A percentile compares a stretch with the other conserved stretches of the same genome.
These are phyloP conservation scores for Trichoderma lentiforme DNA, from an alignment of 2,329 filamentous ascomycete genomes.

Conservation along the genomic window DNA sequence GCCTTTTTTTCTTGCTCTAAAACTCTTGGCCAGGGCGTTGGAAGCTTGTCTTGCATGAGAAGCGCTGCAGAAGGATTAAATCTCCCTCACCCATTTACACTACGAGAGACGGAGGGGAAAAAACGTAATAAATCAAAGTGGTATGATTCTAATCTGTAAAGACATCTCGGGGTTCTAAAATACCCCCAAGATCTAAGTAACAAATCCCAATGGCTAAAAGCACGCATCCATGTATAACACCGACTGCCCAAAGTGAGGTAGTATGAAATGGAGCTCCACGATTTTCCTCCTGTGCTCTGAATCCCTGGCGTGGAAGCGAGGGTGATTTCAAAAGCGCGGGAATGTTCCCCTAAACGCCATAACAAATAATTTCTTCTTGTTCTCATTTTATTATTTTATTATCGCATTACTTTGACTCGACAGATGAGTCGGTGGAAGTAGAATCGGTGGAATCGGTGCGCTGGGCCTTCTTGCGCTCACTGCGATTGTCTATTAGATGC, in stretches of 20 bases:
- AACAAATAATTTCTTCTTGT: too few species aligned
- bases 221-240: background rate
- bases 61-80: background rate
- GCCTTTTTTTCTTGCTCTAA: background rate
- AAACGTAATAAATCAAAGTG: background rate
- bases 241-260: background rate
- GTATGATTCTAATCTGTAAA: background rate
- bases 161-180: background rate
- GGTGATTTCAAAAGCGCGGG: background rate
- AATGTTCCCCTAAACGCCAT: background rate
- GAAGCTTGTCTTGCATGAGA: background rate
- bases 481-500: conserved; percentile 23
- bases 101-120: background rate
- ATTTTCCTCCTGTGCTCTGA: background rate
- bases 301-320: background rate
- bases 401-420: background rate
- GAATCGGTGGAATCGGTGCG: conserved; percentile 38
- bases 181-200: background rate
- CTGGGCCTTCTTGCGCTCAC: conserved; percentile 40
- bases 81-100: background rate
- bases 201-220: conserved; percentile 1
- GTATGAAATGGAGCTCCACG: background rate
- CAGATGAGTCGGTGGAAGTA: conserved; percentile 24
- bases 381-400: background rate
- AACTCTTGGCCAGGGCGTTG: background rate